Base-by-base conservation (phyloP, 345 rosid species). In the Populus deltoides region DNA sequence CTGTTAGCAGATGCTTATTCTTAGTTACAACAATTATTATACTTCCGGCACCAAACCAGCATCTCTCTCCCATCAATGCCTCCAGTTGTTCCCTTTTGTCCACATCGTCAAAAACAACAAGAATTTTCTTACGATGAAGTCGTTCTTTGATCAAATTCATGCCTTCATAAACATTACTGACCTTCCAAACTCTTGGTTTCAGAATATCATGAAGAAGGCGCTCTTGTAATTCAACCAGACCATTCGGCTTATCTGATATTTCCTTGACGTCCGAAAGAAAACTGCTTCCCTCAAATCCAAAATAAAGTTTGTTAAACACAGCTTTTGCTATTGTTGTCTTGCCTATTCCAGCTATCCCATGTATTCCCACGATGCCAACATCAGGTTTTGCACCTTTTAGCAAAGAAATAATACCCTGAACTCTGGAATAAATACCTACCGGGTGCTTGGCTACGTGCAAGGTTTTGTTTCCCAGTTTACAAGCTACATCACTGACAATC, bases 401-500 rank as follows among this genome's bases (percentile, higher is more conserved):
- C n/a, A n/a, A n/a, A n/a, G n/a, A n/a, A n/a, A n/a, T n/a, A n/a
- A n/a, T n/a, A n/a, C n/a, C n/a, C n/a, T n/a, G n/a, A n/a, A n/a
- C n/a, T n/a, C n/a, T n/a, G n/a, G n/a, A n/a, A n/a, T n/a, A n/a
- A n/a, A n/a, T n/a, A n/a, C n/a, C n/a, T n/a, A n/a, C n/a, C n/a
- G 8, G 5, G 15, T 65, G 35, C 5, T 0, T 8, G 68, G 13
- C 29, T 65, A 20, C 31, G 25, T 20, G 25, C 25, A 61, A n/a
- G 25, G 25, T 20, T 18, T 31, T 63, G 9, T 59, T 62, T 39
- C 57, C 79, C 31, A 86, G 39, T 75, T 68, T 87, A 62, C 74
- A 68, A 78, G 79, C 68, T n/a, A 87, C 31, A 33, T 74, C 76
- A 22, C 49, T 59, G 3, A 85, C 83, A 53, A 84, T 78, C 9